phyloP scores from a whole-genome alignment of 2,329 filamentous ascomycete species.

The Emergomyces pasteurianus region DNA sequence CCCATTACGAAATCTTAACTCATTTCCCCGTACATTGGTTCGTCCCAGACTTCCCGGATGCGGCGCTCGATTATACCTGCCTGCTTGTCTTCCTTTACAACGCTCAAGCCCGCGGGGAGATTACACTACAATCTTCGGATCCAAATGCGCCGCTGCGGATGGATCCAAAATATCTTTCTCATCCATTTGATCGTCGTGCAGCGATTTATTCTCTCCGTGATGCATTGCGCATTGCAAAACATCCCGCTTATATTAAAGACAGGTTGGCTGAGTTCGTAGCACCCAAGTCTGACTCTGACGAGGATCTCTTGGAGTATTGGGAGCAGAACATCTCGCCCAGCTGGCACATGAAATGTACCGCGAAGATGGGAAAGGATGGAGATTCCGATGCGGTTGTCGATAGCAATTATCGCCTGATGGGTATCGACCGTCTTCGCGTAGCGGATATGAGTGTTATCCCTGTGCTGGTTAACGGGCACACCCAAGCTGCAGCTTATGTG shows the following conservation, averaged over 20 bases:
- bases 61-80: constrained; percentile 32
- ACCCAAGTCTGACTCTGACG: constrained; percentile 39
- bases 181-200: constrained; percentile 43
- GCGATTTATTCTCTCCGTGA: constrained; percentile 40
- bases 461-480: constrained; percentile 37
- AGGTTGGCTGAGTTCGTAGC: constrained; percentile 31
- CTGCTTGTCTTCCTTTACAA: constrained; percentile 42
- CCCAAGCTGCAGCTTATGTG: constrained; percentile 43
- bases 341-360: constrained; percentile 47
- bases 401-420: constrained; percentile 27
- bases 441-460: constrained; percentile 35
- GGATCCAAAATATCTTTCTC: constrained; percentile 41
- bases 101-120: constrained; percentile 40
- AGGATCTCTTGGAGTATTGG: constrained; percentile 42
- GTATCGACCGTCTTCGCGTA: constrained; percentile 28
- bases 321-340: constrained; percentile 33
- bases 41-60: constrained; percentile 26
- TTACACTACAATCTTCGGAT: constrained; percentile 42
- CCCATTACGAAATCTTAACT: constrained; percentile 44
- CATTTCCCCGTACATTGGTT: constrained; percentile 35
- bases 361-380: constrained; percentile 42
- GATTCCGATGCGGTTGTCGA: constrained; percentile 39
- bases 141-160: constrained; percentile 40
- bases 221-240: constrained; percentile 30
- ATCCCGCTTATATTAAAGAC: constrained; percentile 35